Percentiles rank a stretch among this genome's conserved stretches.
These are phyloP conservation scores for Chaetothyriales sp. DNA, from an alignment of 2,329 filamentous ascomycete species.

Conservation along the genomic window DNA sequence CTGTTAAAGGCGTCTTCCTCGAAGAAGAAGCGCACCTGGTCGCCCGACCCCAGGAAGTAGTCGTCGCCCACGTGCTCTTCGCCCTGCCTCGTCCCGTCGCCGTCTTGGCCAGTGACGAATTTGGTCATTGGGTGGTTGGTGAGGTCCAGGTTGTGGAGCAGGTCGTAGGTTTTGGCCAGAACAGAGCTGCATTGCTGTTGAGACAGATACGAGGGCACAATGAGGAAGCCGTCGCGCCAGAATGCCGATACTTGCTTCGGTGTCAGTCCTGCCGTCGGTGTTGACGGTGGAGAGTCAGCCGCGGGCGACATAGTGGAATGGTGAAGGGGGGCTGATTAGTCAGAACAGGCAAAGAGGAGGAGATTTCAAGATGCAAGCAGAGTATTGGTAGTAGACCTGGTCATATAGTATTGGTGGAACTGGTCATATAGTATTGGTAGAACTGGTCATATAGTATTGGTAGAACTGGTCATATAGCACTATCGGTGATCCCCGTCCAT, in stretches of 20 bases:
- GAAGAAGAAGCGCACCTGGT: constrained; percentile 94
- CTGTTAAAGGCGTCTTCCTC: constrained; percentile 78
- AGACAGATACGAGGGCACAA: constrained; percentile 62
- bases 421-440: too few relatives aligned
- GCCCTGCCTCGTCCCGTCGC: constrained; percentile 27
- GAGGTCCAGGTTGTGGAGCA: constrained; percentile 67
- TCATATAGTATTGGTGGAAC: too few relatives aligned
- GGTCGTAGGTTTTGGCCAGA: constrained; percentile 57
- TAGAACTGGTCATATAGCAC: too few relatives aligned
- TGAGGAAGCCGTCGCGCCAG: constrained; percentile 73
- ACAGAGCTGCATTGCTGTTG: constrained; percentile 36
- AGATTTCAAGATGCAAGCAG: not conserved
- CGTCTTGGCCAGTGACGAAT: constrained; percentile 68
- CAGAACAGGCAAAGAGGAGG: not conserved
- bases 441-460: too few relatives aligned
- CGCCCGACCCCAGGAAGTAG: constrained; percentile 81
- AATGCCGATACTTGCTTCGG: constrained; percentile 26
- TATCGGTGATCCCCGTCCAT: too few relatives aligned
- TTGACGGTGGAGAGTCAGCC: constrained; percentile 5
- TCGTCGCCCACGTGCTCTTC: constrained; percentile 68
- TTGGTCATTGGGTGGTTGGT: constrained; percentile 78
- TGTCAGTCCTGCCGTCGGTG: constrained; percentile 11
- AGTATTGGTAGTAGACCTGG: too few relatives aligned
- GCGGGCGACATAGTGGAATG: not conserved
- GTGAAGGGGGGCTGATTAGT: too few relatives aligned